Base-by-base conservation (phyloP, 2,329 filamentous ascomycete genomes). In the Sclerotinia borealis region DNA sequence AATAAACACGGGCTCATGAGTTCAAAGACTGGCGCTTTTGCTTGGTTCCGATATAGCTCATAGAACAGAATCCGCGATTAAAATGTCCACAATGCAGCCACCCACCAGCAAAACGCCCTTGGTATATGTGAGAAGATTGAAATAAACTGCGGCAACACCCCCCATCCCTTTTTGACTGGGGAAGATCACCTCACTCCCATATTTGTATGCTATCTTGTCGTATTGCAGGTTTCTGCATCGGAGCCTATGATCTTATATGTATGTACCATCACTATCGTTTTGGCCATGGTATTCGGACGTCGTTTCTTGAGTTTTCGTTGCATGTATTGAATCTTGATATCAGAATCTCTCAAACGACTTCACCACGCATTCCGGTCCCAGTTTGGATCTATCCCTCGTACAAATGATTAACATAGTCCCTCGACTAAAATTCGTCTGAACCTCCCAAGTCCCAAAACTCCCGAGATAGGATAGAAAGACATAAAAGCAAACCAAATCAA, bases 301-400 rank as follows among this genome's bases (percentile, higher is more conserved):
- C 74, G 76, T 71, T 81, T 81, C 67, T 74, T 77, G 62, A 81
- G 74, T 70, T 79, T 81, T 64, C 78, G 75, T 59, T 77, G 75
- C 63, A 63, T 36, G 39, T 68, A 70, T 60, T 75, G 74, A 61
- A 66, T 50, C 25, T 68, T 70, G 41, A 52, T 48, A 48, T 64
- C 47, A 15, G 4, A 4, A 60, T 68, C 62, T 54, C 52, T 62
- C 69, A 63, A 63, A 36, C 6, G 49, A 41, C 65, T 71, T 86
- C 82, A 95, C 91, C 91, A 95, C 49, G 90, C 89, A 78, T 93
- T 93, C 66, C 90, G 86, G 79, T 96, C 92, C 92, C 92, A 96
- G 79, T 91, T 92, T 25, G 89, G 89, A 77, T 92, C 88, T 91
- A 48, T 67, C 69, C 17, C n/a, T 29, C 36, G 17, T 37, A 36